A percentile compares a stretch with the other conserved stretches of the same genome.
Evolutionary conservation across 73 alveolate genomes (phyloP).

Genomic region (Symbiodinium pilosum): DNA sequence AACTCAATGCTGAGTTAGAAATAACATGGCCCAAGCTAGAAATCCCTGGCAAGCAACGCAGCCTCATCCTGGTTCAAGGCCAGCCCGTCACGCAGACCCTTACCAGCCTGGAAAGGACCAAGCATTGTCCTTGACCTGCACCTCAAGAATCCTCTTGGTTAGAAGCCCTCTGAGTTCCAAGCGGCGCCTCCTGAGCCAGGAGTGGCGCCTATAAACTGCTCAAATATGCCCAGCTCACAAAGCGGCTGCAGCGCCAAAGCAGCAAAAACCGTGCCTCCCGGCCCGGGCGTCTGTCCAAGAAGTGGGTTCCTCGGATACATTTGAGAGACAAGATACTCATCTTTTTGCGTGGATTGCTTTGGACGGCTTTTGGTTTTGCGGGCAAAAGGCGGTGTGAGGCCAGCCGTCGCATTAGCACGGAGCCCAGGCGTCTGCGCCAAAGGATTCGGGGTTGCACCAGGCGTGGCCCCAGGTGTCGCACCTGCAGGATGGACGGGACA

Average conservation of each 20-base stretch:
- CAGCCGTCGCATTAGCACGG: not conserved
- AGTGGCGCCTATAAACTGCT: not conserved
- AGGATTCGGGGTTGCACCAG: slow-evolving; percentile 66
- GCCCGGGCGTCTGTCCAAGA: slow-evolving; percentile 17
- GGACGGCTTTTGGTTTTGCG: not conserved
- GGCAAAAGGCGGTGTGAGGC: not conserved
- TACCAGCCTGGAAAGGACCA: not conserved
- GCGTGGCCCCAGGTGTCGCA: slow-evolving; percentile 39
- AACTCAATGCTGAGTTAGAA: not conserved
- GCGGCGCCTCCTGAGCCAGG: not conserved
- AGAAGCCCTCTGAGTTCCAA: not conserved
- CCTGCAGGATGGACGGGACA: too few species aligned
- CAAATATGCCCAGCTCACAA: too few species aligned
- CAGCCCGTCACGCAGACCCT: slow-evolving; percentile 95
- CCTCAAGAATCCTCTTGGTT: too few species aligned
- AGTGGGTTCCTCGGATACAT: slow-evolving; percentile 7
- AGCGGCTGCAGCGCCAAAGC: too few species aligned
- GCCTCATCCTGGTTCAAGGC: slow-evolving; percentile 66
- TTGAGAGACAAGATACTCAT: too few species aligned
- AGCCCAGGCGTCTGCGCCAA: slow-evolving; percentile 34
- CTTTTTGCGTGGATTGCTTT: not conserved
- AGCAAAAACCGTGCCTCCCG: too few species aligned
- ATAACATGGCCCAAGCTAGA: not conserved
- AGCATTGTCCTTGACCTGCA: not conserved
- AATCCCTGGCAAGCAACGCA: not conserved